A percentile compares a stretch with the other conserved stretches of the same genome.
Evolutionary conservation across 2,329 filamentous ascomycete species (phyloP).

Genomic region (Calonectria henricotiae): DNA sequence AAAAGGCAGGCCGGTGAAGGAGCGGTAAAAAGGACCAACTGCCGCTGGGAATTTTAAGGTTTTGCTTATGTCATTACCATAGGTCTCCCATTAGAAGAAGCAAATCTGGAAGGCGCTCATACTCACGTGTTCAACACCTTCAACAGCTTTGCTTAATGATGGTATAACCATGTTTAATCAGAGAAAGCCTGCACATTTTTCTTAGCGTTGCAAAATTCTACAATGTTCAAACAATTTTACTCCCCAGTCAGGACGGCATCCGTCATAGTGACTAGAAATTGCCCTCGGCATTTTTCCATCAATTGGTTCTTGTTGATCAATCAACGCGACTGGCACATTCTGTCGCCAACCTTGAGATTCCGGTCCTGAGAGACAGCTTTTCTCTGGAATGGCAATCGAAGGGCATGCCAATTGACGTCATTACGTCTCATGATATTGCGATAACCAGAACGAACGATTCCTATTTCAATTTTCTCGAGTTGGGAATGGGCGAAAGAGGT

Average conservation of each 20-base stretch:
- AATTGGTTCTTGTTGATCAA: too few relatives aligned
- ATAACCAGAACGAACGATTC: too few relatives aligned
- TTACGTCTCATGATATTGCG: neutral
- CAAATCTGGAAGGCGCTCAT: too few relatives aligned
- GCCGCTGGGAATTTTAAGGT: too few relatives aligned
- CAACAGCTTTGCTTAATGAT: neutral
- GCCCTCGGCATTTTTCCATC: neutral
- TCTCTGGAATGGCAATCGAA: neutral
- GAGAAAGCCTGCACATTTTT: neutral
- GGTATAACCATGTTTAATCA: neutral
- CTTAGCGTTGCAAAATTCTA: constrained; percentile 1
- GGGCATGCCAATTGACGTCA: constrained; percentile 5
- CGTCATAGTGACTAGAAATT: neutral
- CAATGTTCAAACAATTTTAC: neutral
- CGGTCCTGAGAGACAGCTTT: neutral
- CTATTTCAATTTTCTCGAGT: too few relatives aligned
- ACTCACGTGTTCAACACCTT: too few relatives aligned
- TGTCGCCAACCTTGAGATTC: neutral
- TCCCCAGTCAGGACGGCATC: neutral
- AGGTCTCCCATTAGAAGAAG: too few relatives aligned
- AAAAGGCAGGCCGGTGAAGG: too few relatives aligned
- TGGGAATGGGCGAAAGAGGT: constrained; percentile 4
- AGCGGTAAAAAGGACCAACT: too few relatives aligned
- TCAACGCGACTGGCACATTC: neutral
- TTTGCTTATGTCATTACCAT: too few relatives aligned